These are phyloP conservation scores for Gnaphalium uliginosum DNA, from an alignment of 129 eudicot genomes.

Conservation along the genomic window DNA sequence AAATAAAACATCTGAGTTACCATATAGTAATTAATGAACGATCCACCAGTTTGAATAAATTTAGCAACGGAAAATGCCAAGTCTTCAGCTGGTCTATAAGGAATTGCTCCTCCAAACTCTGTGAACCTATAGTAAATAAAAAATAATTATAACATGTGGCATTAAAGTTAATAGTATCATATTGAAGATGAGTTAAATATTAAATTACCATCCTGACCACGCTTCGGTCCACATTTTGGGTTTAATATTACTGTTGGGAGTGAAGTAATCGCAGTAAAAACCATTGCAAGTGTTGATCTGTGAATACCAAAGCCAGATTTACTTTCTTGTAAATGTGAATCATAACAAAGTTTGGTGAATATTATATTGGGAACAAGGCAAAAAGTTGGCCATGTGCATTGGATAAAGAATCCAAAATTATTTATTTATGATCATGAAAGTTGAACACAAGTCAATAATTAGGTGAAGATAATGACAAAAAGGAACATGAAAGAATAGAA, in stretches of 20 bases:
- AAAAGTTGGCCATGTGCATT: constrained; percentile 59
- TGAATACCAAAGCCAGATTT: constrained; percentile 20
- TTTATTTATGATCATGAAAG: constrained; percentile 26
- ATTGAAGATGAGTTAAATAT: not conserved
- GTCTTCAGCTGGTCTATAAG: constrained; percentile 98
- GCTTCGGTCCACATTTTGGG: constrained; percentile 99
- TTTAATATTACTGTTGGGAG: constrained; percentile 80
- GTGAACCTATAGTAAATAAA: constrained; percentile 73
- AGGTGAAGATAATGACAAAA: constrained; percentile 31
- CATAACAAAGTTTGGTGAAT: constrained; percentile 21
- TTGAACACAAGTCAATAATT: constrained; percentile 33
- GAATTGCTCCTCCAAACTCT: constrained; percentile 92
- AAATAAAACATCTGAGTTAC: constrained; percentile 34
- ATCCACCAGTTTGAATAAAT: constrained; percentile 93
- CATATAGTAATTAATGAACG: constrained; percentile 90
- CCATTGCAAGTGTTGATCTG: constrained; percentile 99
- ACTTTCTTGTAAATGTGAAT: constrained; percentile 26
- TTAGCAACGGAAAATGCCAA: constrained; percentile 87
- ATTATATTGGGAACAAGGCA: constrained; percentile 23
- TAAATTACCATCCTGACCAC: constrained; percentile 95
- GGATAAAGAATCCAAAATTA: constrained; percentile 31
- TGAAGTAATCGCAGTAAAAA: constrained; percentile 93
- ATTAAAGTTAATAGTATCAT: no score
- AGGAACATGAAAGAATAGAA: constrained; percentile 24
- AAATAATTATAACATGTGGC: no score